Evolutionary conservation across 2,329 filamentous ascomycete genomes (phyloP).

Genomic region (Alternaria ethzedia): DNA sequence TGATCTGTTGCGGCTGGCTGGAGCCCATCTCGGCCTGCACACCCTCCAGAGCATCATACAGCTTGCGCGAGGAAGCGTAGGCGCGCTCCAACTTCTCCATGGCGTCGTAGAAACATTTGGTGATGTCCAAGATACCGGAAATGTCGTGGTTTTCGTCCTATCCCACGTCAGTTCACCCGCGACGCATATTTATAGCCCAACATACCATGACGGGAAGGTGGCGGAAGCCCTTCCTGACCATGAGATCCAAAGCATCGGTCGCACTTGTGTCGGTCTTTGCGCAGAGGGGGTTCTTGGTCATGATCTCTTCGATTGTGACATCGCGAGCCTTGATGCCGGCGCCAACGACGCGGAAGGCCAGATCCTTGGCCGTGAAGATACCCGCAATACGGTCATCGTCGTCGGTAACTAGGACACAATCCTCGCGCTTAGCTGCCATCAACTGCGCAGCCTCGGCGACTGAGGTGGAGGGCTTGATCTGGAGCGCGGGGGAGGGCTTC

Average conservation of each 20-base stretch:
- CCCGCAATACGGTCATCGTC: constrained; percentile 97
- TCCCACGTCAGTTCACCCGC: not conserved
- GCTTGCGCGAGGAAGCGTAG: constrained; percentile 95
- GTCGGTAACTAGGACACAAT: constrained; percentile 96
- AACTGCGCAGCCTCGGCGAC: constrained; percentile 96
- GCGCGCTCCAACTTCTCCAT: constrained; percentile 99
- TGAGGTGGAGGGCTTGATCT: constrained; percentile 94
- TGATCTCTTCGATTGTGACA: constrained; percentile 95
- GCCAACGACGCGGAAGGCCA: constrained; percentile 95
- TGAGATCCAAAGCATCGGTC: constrained; percentile 94
- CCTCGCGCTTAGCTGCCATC: constrained; percentile 98
- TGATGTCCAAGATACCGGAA: constrained; percentile 96
- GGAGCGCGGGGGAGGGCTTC: constrained; percentile 92
- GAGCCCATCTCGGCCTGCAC: constrained; percentile 96
- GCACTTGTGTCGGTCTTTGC: constrained; percentile 97
- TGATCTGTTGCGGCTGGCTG: constrained; percentile 97
- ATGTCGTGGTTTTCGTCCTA: constrained; percentile 97
- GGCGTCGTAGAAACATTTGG: constrained; percentile 99
- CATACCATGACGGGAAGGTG: constrained; percentile 88
- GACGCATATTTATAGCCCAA: not conserved
- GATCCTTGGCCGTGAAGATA: constrained; percentile 98
- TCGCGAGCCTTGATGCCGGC: constrained; percentile 85
- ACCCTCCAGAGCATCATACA: constrained; percentile 96
- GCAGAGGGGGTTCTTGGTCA: constrained; percentile 99
- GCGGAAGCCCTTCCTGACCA: constrained; percentile 97